Evolutionary conservation across 345 rosid species (phyloP), one percentile per base, ranked within the genome.

Genomic region (Rhizophora apiculata): DNA sequence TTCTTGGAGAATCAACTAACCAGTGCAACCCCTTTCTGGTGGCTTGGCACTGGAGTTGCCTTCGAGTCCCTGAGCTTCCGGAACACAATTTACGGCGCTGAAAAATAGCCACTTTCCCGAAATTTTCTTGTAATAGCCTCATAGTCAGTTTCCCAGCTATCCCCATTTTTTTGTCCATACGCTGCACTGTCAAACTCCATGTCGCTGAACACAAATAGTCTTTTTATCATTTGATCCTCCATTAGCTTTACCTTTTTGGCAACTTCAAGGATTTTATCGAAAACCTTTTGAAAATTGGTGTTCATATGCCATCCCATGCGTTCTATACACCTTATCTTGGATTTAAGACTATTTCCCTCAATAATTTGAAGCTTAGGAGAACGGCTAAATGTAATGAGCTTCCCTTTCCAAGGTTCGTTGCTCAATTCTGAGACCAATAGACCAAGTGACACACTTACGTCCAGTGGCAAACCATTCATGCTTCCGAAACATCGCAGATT

Each of bases 1-100:
- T 83, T 83, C 81, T 78, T 80, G 19, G 81, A 83, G 60, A 78
- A 83, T 62, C 77, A 81, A 2, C 86, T 80, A 2, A 78, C 81
- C 75, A 83, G 31, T 20, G 84, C 86, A 30, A 79, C 80, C 19
- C 83, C 83, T 51, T 51, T 71, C 74, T 81, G 74, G 7, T 37
- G 64, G 8, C 65, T 67, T 1, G 56, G 43, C 53, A 81, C 80
- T 0, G 85, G 81, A 13, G 84, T 81, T 2, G 84, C 68, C 3
- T 29, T 24, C 3, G 82, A 78, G 71, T 62, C 64, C 39, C 83
- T 74, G 0, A 80, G 22, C 69, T 81, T 83, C 81, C 84, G 78
- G 62, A 78, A 81, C 30, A 83, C 76, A 6, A 72, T 77, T 29
- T 77, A 57, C 0, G 73, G 73, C 63, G 68, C 70, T 51, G 36